Conservation (phyloP, 495 filamentous ascomycete genomes). For the Podospora sp. region DNA sequence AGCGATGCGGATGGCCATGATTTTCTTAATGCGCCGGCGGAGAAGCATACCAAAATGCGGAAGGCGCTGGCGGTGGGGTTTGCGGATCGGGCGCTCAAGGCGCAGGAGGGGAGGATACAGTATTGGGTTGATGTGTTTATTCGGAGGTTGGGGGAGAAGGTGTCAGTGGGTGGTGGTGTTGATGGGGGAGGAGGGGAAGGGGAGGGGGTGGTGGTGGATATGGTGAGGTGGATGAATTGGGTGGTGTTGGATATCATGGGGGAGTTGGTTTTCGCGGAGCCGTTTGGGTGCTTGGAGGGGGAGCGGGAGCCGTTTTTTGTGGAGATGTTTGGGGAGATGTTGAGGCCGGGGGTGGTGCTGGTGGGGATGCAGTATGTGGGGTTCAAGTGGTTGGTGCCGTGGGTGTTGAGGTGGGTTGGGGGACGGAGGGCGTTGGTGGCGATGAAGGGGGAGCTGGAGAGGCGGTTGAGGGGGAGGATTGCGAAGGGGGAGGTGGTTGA, state of each 20-base stretch:
- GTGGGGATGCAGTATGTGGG: conserved; percentile 1
- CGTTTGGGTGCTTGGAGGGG: conserved; percentile 5
- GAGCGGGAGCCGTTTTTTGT: not conserved
- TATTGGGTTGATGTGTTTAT: conserved; percentile 42
- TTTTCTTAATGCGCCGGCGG: conserved; percentile 25
- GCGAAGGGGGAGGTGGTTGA: conserved; percentile 27
- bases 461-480: conserved; percentile 32
- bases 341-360: not conserved
- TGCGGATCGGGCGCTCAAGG: conserved; percentile 40
- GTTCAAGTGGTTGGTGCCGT: not conserved
- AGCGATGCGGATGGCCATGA: conserved; percentile 9
- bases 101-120: conserved; percentile 39
- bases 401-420: not conserved
- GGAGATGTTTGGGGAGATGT: not conserved
- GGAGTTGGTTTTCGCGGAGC: conserved; percentile 1
- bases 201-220: conserved; percentile 9
- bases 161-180: no score
- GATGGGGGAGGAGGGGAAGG: conserved; percentile 22
- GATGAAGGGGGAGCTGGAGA: conserved; percentile 20
- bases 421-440: not conserved
- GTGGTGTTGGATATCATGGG: not conserved
- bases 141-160: conserved; percentile 30
- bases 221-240: not conserved
- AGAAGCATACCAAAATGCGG: conserved; percentile 42
- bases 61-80: conserved; percentile 50